Evolutionary conservation across 2,329 filamentous ascomycete genomes (phyloP).

Genomic region (Calonectria honghensis): DNA sequence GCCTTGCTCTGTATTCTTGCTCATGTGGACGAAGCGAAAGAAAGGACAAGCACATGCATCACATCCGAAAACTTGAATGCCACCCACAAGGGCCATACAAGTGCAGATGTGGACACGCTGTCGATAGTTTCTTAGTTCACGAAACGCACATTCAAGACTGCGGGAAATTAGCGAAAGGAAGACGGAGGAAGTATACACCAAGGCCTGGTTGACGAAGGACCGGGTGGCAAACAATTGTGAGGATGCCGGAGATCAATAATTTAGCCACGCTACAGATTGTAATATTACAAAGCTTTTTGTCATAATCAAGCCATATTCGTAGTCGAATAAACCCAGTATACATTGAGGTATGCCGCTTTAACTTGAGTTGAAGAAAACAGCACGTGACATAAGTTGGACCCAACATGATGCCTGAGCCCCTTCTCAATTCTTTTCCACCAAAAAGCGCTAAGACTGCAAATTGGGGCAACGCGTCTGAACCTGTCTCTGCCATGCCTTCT

Average conservation of each 20-base stretch:
- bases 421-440: too few relatives aligned
- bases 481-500: too few relatives aligned
- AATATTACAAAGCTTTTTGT: too few relatives aligned
- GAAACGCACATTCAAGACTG: not conserved
- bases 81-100: not conserved
- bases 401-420: too few relatives aligned
- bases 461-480: too few relatives aligned
- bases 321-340: too few relatives aligned
- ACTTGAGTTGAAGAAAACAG: too few relatives aligned
- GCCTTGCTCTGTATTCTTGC: not conserved
- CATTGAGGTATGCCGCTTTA: too few relatives aligned
- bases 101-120: not conserved
- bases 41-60: not conserved
- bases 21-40: not conserved
- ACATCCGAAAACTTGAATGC: not conserved
- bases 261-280: too few relatives aligned
- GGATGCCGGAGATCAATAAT: not conserved
- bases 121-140: not conserved
- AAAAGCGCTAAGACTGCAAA: too few relatives aligned
- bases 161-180: not conserved
- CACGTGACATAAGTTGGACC: too few relatives aligned
- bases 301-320: too few relatives aligned
- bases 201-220: not conserved
- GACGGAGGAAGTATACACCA: not conserved
- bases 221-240: not conserved